These are phyloP conservation scores for Poa annua DNA, from an alignment of 176 grass and related monocot genomes.

Conservation along the genomic window DNA sequence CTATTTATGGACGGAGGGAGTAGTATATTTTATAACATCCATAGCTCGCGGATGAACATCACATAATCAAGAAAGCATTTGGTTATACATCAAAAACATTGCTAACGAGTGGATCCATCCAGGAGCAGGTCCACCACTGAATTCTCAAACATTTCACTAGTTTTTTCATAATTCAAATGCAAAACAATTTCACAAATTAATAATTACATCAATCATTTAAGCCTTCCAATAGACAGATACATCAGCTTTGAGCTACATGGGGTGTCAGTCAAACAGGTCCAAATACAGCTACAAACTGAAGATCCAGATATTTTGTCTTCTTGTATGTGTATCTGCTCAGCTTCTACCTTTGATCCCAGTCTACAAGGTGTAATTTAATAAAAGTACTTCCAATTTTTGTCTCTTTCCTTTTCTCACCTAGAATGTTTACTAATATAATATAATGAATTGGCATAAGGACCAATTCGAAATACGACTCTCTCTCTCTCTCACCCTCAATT, in stretches of 20 bases:
- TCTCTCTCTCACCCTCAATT: not conserved
- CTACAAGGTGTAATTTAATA: not conserved
- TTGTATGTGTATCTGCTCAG: not conserved
- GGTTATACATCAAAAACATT: not conserved
- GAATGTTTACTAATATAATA: not conserved
- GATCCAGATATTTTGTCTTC: not conserved
- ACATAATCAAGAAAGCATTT: not conserved
- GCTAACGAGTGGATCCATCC: not conserved
- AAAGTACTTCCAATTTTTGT: not conserved
- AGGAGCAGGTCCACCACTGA: not conserved
- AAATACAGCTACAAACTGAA: not conserved
- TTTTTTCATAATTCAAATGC: conserved; percentile 8
- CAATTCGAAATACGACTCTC: not conserved
- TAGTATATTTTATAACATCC: not conserved
- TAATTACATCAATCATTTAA: not conserved
- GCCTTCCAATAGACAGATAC: not conserved
- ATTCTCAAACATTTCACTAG: not conserved
- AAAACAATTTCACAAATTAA: not conserved
- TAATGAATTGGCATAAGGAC: not conserved
- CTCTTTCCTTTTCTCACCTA: no score
- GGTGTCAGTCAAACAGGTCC: not conserved
- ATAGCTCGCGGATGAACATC: not conserved
- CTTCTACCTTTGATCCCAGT: not conserved
- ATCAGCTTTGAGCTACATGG: not conserved
- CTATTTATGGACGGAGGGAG: no score